These are phyloP conservation scores for Amaranthus palmeri DNA, from an alignment of 148 eudicot species.

Conservation along the genomic window DNA sequence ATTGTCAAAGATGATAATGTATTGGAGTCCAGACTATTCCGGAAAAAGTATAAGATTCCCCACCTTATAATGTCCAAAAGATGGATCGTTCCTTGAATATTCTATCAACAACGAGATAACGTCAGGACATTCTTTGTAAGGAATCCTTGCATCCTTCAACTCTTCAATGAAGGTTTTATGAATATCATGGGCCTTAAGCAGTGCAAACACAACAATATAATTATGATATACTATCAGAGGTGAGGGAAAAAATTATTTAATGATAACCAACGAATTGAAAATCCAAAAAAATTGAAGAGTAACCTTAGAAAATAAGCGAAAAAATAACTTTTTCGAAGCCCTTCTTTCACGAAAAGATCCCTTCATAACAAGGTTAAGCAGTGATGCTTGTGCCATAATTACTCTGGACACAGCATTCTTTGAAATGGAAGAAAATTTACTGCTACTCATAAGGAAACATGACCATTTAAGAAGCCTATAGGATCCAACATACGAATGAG, in stretches of 20 bases:
- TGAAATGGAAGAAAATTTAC: constrained; percentile 73
- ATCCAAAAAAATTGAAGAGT: not conserved
- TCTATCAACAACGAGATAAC: constrained; percentile 65
- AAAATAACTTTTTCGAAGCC: constrained; percentile 59
- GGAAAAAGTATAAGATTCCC: not conserved
- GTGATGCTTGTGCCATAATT: constrained; percentile 58
- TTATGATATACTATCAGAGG: not conserved
- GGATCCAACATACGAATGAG: constrained; percentile 61
- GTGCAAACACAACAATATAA: not conserved
- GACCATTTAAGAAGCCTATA: constrained; percentile 91
- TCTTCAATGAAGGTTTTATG: constrained; percentile 59
- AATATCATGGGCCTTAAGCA: constrained; percentile 53
- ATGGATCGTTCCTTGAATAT: constrained; percentile 43
- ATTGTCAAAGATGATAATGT: not conserved
- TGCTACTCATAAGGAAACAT: constrained; percentile 53
- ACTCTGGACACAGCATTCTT: constrained; percentile 80
- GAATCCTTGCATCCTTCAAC: constrained; percentile 56
- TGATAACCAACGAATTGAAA: not conserved
- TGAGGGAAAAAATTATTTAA: not conserved
- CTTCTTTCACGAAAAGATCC: constrained; percentile 68
- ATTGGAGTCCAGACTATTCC: not conserved
- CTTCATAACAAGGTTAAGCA: constrained; percentile 58
- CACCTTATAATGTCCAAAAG: constrained; percentile 71
- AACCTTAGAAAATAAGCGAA: constrained; percentile 69
- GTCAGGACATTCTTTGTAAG: constrained; percentile 70